Evolutionary conservation across 331 rosid species (phyloP).

Genomic region (Pyrus hybrid): DNA sequence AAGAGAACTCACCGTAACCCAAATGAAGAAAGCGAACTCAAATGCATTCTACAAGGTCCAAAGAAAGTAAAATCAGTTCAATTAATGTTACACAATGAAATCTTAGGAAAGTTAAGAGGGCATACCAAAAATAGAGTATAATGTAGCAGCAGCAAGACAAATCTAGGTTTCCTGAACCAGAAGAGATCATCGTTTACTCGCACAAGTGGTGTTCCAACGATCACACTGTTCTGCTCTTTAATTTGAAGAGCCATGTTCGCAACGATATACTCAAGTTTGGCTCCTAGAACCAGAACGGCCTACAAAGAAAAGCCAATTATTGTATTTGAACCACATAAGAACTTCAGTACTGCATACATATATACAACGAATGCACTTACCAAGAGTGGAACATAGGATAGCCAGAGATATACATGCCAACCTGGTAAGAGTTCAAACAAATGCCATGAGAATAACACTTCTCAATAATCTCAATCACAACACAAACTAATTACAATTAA

Average conservation of each 20-base stretch:
- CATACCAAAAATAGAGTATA: conserved; percentile 39
- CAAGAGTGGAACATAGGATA: conserved; percentile 28
- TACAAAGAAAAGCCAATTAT: conserved; percentile 1
- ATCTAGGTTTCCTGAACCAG: conserved; percentile 48
- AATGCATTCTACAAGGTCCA: conserved; percentile 36
- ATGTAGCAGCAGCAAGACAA: conserved; percentile 36
- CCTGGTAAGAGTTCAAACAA: conserved; percentile 15
- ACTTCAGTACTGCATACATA: not conserved
- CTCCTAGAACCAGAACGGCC: conserved; percentile 38
- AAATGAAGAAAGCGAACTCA: conserved; percentile 39
- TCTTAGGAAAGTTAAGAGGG: not conserved
- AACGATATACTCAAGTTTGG: conserved; percentile 41
- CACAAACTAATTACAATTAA: not conserved
- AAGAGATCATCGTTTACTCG: conserved; percentile 34
- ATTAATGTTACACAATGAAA: too few species aligned
- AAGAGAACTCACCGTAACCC: conserved; percentile 39
- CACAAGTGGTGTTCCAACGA: conserved; percentile 49
- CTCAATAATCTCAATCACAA: not conserved
- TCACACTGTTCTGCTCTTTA: conserved; percentile 22
- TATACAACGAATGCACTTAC: conserved; percentile 9
- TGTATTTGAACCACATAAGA: not conserved
- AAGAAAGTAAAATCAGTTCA: not conserved
- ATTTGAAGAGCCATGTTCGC: conserved; percentile 44
- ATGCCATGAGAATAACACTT: not conserved
- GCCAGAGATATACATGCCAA: conserved; percentile 22